A percentile compares a stretch with the other conserved stretches of the same genome.
phyloP scores from a whole-genome alignment of 352 stramenopile genomes.

The Phytophthora lateralis region DNA sequence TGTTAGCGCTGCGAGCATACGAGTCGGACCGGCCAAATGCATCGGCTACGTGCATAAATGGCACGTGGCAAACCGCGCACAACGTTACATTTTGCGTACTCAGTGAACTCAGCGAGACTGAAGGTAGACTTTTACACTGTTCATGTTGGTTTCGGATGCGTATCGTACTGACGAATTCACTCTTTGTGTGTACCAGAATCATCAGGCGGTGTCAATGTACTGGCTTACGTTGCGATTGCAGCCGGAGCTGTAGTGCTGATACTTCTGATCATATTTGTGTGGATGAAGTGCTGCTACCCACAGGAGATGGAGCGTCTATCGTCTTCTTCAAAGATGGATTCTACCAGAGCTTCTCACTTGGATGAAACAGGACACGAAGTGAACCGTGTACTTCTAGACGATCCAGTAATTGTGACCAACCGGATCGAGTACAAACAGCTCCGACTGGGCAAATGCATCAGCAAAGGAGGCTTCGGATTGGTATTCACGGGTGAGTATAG shows the following conservation, averaged over 20 bases:
- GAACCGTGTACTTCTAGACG: slow-evolving; percentile 21
- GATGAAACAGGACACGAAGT: slow-evolving; percentile 26
- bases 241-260: slow-evolving; percentile 19
- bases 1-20: slow-evolving; percentile 26
- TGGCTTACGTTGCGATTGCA: slow-evolving; percentile 27
- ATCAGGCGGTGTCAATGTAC: slow-evolving; percentile 17
- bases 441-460: slow-evolving; percentile 36
- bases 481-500: slow-evolving; percentile 36
- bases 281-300: slow-evolving; percentile 24
- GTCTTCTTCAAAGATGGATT: slow-evolving; percentile 29
- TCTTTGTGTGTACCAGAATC: slow-evolving; percentile 5
- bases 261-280: slow-evolving; percentile 27
- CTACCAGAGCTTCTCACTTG: slow-evolving; percentile 10
- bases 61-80: slow-evolving; percentile 33
- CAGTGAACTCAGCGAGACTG: background rate
- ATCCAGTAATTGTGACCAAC: slow-evolving; percentile 43
- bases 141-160: background rate
- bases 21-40: slow-evolving; percentile 30
- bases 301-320: slow-evolving; percentile 19
- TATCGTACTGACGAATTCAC: background rate
- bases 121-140: slow-evolving; percentile 12
- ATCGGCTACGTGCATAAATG: slow-evolving; percentile 25
- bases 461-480: slow-evolving; percentile 37
- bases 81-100: slow-evolving; percentile 42
- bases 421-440: slow-evolving; percentile 40